A percentile compares a stretch with the other conserved stretches of the same genome.
Conservation (phyloP, 208 protist genomes). For the Leishmania arabica region DNA sequence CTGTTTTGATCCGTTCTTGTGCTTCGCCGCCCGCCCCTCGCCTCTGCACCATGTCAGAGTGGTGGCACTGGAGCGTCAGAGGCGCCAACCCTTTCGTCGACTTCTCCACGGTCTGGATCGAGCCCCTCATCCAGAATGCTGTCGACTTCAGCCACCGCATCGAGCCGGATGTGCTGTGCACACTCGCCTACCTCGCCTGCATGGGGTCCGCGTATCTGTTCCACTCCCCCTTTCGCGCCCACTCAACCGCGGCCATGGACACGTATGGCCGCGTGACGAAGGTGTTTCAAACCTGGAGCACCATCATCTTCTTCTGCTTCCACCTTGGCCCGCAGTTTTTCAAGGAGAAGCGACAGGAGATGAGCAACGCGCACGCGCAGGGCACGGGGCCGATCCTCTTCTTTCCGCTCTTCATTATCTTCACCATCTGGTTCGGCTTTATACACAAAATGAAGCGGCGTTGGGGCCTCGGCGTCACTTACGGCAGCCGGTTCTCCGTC, state of each 20-base stretch:
- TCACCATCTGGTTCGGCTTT: conserved; percentile 50
- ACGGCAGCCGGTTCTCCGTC: conserved; percentile 46
- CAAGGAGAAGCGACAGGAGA: conserved; percentile 22
- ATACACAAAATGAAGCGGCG: conserved; percentile 76
- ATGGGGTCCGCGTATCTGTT: conserved; percentile 69
- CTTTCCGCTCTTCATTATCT: conserved; percentile 59
- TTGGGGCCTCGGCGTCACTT: conserved; percentile 64
- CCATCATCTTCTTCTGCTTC: conserved; percentile 53
- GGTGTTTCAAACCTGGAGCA: conserved; percentile 67
- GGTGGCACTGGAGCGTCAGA: conserved; percentile 11
- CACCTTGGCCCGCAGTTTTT: conserved; percentile 61
- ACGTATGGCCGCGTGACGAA: conserved; percentile 67
- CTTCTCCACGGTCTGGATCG: conserved; percentile 31
- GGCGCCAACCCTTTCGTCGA: conserved; percentile 24
- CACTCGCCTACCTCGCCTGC: conserved; percentile 44
- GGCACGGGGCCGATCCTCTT: conserved; percentile 51
- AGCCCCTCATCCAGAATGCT: conserved; percentile 23
- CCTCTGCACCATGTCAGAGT: not conserved
- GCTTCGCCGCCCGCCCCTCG: not conserved
- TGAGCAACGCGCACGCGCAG: not conserved
- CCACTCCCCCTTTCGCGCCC: conserved; percentile 73
- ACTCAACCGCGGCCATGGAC: conserved; percentile 46
- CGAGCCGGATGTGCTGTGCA: conserved; percentile 44
- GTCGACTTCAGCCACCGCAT: conserved; percentile 26
- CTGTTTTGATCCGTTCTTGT: not conserved